phyloP scores from a whole-genome alignment of 371 early-diverging fungal species.

The Mucor lusitanicus region DNA sequence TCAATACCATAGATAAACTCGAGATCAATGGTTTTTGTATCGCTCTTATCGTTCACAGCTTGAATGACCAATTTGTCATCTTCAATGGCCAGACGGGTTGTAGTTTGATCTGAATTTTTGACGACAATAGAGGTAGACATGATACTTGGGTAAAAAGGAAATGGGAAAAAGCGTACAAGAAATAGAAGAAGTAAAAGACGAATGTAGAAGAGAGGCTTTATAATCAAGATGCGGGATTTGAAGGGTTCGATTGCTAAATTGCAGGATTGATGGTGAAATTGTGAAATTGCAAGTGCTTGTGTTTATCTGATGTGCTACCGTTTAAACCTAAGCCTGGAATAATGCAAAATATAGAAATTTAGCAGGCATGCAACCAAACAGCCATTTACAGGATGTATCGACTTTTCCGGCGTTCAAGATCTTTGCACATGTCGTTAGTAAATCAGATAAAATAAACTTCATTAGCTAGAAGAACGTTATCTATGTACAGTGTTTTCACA shows the following conservation, averaged over 20 bases:
- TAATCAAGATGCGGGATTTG: neutral
- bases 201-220: too few relatives aligned
- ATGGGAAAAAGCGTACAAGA: neutral
- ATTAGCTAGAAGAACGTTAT: too few relatives aligned
- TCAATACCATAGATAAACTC: constrained; percentile 15
- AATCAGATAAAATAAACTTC: too few relatives aligned
- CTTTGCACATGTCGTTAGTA: too few relatives aligned
- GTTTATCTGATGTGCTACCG: neutral
- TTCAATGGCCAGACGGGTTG: neutral
- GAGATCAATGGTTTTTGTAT: constrained; percentile 6
- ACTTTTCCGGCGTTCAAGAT: too few relatives aligned
- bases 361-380: too few relatives aligned
- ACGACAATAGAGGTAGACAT: neutral
- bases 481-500: too few relatives aligned
- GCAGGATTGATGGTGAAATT: neutral
- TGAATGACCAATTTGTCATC: neutral
- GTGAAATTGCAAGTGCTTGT: neutral
- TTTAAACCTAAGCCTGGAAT: neutral
- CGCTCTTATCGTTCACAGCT: neutral
- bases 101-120: neutral
- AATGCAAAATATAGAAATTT: too few relatives aligned
- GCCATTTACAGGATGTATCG: too few relatives aligned
- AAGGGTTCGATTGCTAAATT: neutral
- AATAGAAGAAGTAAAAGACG: neutral
- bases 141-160: neutral